These are phyloP conservation scores for Amanita jacksonii DNA, from an alignment of 768 basidiomycete species.

Conservation along the genomic window DNA sequence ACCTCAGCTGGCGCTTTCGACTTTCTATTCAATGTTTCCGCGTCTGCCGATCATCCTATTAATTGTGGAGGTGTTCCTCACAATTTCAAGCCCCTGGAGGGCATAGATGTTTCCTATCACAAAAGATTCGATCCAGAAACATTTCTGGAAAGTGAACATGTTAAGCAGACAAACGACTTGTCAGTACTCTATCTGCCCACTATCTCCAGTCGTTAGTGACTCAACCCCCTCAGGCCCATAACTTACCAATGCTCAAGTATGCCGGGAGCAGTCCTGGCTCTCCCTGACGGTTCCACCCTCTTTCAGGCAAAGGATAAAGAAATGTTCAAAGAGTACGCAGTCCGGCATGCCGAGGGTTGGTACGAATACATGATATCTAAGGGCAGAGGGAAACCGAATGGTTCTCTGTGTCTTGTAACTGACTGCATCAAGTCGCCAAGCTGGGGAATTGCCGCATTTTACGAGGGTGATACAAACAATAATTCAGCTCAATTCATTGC, in stretches of 20 bases:
- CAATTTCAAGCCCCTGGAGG: constrained; percentile 12
- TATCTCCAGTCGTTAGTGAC: no score
- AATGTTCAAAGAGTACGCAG: not conserved
- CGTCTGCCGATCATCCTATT: constrained; percentile 16
- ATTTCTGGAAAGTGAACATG: not conserved
- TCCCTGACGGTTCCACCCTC: constrained; percentile 2
- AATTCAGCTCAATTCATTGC: not conserved
- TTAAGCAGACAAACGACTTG: not conserved
- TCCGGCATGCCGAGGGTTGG: not conserved
- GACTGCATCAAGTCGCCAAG: not conserved
- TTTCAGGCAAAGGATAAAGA: not conserved
- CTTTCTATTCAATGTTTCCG: constrained; percentile 24
- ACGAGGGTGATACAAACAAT: no score
- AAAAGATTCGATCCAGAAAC: not conserved
- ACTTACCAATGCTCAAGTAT: no score
- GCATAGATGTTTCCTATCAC: not conserved
- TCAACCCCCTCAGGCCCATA: no score
- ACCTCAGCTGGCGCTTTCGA: constrained; percentile 19
- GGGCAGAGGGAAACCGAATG: not conserved
- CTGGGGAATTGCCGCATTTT: constrained; percentile 6
- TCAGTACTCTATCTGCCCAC: no score
- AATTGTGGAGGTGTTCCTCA: constrained; percentile 19
- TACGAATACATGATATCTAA: not conserved
- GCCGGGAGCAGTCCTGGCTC: constrained; percentile 3
- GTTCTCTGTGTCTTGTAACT: constrained; percentile 6